A percentile compares a stretch with the other conserved stretches of the same genome.
phyloP scores from a whole-genome alignment of 805 yeast genomes.

The Ogataea henricii region DNA sequence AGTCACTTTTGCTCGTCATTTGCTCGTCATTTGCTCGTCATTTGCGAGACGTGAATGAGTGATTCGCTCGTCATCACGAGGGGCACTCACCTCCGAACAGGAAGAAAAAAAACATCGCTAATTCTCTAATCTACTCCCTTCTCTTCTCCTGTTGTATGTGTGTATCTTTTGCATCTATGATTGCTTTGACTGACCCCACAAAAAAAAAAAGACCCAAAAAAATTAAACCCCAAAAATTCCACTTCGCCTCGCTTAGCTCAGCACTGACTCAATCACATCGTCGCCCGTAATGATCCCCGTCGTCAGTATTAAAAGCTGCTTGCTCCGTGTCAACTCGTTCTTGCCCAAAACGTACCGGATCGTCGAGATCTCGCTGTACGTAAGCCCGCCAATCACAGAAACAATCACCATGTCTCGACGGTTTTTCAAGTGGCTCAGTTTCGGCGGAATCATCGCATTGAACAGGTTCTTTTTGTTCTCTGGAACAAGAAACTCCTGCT shows the following conservation, averaged over 20 bases:
- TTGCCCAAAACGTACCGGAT: constrained; percentile 59
- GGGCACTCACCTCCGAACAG: constrained; percentile 26
- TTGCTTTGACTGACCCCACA: too few species aligned
- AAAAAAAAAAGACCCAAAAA: too few species aligned
- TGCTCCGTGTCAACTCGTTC: constrained; percentile 33
- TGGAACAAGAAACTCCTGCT: constrained; percentile 34
- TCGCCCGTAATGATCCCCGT: constrained; percentile 44
- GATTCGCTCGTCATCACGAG: neutral
- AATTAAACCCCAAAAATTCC: neutral
- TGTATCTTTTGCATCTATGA: too few species aligned
- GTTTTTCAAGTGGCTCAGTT: constrained; percentile 18
- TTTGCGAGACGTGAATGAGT: too few species aligned
- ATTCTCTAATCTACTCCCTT: neutral
- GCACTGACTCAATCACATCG: constrained; percentile 34
- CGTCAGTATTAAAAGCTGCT: constrained; percentile 44
- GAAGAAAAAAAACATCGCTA: constrained; percentile 22
- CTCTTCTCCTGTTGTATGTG: too few species aligned
- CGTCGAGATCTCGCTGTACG: constrained; percentile 80
- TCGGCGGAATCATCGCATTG: constrained; percentile 27
- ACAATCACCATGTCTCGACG: constrained; percentile 43
- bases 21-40: too few species aligned
- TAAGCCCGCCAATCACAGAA: constrained; percentile 79
- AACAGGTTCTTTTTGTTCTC: constrained; percentile 32
- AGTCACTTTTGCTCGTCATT: neutral
- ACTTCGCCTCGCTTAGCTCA: neutral